Conservation (phyloP, 108 stramenopile species). For the Skeletonema tropicum region DNA sequence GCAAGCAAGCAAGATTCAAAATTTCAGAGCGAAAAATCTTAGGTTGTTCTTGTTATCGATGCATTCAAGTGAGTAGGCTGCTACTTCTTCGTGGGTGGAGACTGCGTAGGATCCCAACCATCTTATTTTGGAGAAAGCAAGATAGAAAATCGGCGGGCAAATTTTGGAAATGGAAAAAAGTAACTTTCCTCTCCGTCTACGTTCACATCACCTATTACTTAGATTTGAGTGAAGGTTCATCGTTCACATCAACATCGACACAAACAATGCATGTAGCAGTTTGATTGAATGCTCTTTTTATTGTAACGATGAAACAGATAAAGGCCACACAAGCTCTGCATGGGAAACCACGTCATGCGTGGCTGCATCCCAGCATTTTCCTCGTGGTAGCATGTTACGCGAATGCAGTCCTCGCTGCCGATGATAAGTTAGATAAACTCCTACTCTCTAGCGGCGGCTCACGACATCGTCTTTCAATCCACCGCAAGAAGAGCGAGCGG, state of each 20-base stretch:
- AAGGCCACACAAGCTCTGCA: neutral
- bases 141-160: slow-evolving; percentile 1
- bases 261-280: neutral
- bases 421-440: neutral
- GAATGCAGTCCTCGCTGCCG: neutral
- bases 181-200: no score
- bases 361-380: neutral
- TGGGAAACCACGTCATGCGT: neutral
- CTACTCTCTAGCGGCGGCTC: slow-evolving; percentile 1
- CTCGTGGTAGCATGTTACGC: neutral
- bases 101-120: no score
- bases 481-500: neutral
- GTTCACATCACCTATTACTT: no score
- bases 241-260: no score
- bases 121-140: neutral
- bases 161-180: neutral
- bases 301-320: neutral
- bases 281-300: neutral
- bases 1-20: neutral
- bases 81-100: no score
- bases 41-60: neutral
- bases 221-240: no score
- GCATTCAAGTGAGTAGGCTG: neutral
- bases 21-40: neutral
- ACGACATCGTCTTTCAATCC: neutral